A percentile compares a stretch with the other conserved stretches of the same genome.
Evolutionary conservation across 345 rosid genomes (phyloP).

Genomic region (Draba incana): DNA sequence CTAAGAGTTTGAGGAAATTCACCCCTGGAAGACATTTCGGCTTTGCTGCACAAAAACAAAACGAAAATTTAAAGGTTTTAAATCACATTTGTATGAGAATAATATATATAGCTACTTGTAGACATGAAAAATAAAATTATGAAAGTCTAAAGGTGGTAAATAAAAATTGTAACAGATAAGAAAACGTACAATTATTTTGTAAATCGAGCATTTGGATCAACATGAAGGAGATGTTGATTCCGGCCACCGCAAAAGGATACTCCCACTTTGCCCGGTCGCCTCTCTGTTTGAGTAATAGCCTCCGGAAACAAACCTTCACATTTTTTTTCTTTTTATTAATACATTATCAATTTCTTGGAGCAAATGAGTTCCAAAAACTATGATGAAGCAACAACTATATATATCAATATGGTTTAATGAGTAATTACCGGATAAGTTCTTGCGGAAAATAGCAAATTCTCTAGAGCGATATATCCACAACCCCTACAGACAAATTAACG

Average conservation of each 20-base stretch:
- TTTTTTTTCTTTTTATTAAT: conserved; percentile 16
- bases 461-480: conserved; percentile 85
- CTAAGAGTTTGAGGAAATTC: conserved; percentile 80
- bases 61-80: background rate
- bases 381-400: background rate
- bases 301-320: conserved; percentile 93
- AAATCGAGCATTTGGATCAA: conserved; percentile 94
- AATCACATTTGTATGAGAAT: background rate
- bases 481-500: conserved; percentile 52
- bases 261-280: conserved; percentile 93
- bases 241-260: conserved; percentile 98
- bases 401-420: conserved; percentile 18
- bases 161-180: background rate
- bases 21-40: conserved; percentile 77
- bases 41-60: conserved; percentile 56
- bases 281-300: conserved; percentile 86
- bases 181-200: conserved; percentile 53
- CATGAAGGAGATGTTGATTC: conserved; percentile 93
- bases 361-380: background rate
- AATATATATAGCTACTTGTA: background rate
- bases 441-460: conserved; percentile 87
- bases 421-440: conserved; percentile 75
- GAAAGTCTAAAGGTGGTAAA: background rate
- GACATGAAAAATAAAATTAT: background rate
- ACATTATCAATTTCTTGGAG: background rate